Base-by-base conservation (phyloP, 2,329 filamentous ascomycete species). In the Paecilomyces dactylethromorphus region DNA sequence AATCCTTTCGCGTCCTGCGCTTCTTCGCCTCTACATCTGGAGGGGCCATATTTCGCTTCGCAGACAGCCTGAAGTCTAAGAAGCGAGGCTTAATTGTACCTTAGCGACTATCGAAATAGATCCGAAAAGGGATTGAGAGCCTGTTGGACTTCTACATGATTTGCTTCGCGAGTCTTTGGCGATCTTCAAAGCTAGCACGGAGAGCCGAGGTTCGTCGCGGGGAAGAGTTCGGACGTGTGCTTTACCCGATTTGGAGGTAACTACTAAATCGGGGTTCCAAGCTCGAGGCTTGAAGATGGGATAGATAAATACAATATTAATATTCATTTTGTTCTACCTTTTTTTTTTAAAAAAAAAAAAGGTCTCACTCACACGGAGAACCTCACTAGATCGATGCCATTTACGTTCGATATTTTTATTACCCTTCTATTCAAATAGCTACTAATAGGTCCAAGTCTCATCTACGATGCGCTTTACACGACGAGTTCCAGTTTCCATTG, bases 1-100 rank as follows among this genome's bases (percentile, higher is more conserved):
- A 97, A 74, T 96, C 90, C 45, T 78, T 77, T 61, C 90, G 70
- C 50, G 63, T 83, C 53, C 76, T 82, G 54, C 88, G 84, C 61
- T 77, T 77, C 74, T 90, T 92, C 54, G 86, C 77, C 33, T 73
- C 63, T 54, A 66, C 66, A 29, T 74, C 68, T 58, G 69, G 59
- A 8, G 68, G 60, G 18, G 66, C 62, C 67, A 72, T 71, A 22
- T 15, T 60, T 10, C 26, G 26, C 26, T 29, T 29, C 26, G 26
- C 26, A 29, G 26, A 29, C 26, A 7, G 7, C 26, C 7, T 29
- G 5, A 29, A 29, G 2, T 29, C 26, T 5, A 5, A 7, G 3
- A n/a, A 39, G 2, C 11, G 2, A 39, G 35, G 13, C 35, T 15
- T 3, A 7, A 39, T 15, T 39, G 11, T 2, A 12, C 11, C 33